Conservation (phyloP, 768 basidiomycete genomes). For the Pleurotus pulmonarius region DNA sequence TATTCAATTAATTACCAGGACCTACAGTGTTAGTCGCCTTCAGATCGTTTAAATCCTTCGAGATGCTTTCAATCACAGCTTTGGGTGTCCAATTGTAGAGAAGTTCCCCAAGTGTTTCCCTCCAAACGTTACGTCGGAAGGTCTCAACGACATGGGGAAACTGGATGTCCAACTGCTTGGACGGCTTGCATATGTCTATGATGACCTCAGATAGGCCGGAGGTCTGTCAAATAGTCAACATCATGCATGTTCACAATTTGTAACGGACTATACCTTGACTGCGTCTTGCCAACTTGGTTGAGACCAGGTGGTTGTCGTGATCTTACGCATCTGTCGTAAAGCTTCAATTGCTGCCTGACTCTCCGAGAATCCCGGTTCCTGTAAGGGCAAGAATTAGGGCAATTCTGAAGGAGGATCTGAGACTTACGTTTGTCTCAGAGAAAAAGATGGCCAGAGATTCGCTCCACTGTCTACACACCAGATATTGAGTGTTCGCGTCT, state of each 20-base stretch:
- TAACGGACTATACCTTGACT: not conserved
- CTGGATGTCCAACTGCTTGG: not conserved
- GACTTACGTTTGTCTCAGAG: not conserved
- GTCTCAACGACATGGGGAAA: not conserved
- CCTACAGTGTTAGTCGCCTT: not conserved
- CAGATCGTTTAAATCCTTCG: not conserved
- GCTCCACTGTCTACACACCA: not conserved
- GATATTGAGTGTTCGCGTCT: not conserved
- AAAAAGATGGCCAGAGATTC: not conserved
- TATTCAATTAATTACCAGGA: not conserved
- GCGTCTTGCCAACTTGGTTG: not conserved
- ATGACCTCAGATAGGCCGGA: not conserved
- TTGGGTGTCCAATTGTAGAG: not conserved
- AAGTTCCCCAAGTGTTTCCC: not conserved
- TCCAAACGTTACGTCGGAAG: not conserved
- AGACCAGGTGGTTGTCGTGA: not conserved
- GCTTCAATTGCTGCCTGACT: not conserved
- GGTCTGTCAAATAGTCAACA: not conserved
- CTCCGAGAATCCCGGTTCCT: not conserved
- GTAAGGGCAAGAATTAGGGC: not conserved
- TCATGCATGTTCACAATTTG: not conserved
- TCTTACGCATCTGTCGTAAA: not conserved
- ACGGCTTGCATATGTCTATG: not conserved
- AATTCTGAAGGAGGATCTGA: not conserved
- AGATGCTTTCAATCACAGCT: not conserved